Base-by-base conservation (phyloP, 805 yeast species). In the Pichia rugopelliculosa region DNA sequence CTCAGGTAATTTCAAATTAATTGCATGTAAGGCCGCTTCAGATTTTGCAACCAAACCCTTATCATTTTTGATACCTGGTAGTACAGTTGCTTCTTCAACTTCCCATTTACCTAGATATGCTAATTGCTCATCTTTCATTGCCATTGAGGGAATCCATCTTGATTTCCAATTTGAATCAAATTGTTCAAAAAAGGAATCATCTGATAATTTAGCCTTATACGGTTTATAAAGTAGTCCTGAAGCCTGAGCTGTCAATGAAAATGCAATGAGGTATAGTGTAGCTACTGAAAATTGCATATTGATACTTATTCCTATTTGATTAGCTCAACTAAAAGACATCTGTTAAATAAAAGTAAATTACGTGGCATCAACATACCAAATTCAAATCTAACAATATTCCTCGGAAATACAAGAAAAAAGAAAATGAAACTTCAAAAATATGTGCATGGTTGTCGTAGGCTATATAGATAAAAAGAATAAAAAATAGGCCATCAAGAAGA, bases 1-100 rank as follows among this genome's bases (percentile, higher is more conserved):
- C 24, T 64, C 49, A 18, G 77, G 77, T 47, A 90, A 72, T 52
- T 71, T 64, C 46, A 79, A 77, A 36, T 87, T 80, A 56, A 90
- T 86, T 39, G 95, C 96, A 62, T 87, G 89, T 59, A 80, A 87
- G 22, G 87, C 82, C 37, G 95, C 89, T 41, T 81, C 80, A 18
- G 83, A 68, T 59, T 82, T 84, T 63, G 84, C 74, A 4, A 86
- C 91, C 46, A 90, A 75, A 6, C 95, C 96, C 52, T 74, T 73
- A 65, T 89, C 96, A 50, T 77, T 76, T 15, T 58, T 61, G 56
- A 79, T 76, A 0, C 84, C 93, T 1, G 82, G 79, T 57, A 75
- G 71, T 26, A 71, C 73, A 17, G 69, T 53, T 1, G 85, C 64
- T 61, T 80, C 86, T 61, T 82, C 88, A 38, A 89, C 70, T 8